A percentile compares a stretch with the other conserved stretches of the same genome.
These are phyloP conservation scores for Blastobotrys serpentis DNA, from an alignment of 1,139 yeast species.

Conservation along the genomic window DNA sequence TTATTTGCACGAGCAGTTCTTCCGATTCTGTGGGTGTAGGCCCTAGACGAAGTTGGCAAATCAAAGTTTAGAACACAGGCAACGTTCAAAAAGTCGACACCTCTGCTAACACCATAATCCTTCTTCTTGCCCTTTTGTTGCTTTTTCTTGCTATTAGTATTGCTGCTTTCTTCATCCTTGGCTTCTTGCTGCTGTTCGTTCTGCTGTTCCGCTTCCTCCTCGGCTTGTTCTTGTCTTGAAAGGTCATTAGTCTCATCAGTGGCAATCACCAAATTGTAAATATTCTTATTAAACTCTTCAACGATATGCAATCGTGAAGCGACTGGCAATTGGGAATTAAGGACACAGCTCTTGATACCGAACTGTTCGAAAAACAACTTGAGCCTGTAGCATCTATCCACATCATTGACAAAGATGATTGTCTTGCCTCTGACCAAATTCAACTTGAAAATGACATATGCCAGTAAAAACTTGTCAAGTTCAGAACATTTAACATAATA, in stretches of 20 bases:
- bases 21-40: conserved; percentile 93
- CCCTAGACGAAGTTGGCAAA: conserved; percentile 82
- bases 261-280: conserved; percentile 84
- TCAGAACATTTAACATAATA: conserved; percentile 85
- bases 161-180: conserved; percentile 19
- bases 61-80: conserved; percentile 97
- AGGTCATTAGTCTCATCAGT: conserved; percentile 64
- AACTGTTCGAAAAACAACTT: conserved; percentile 91
- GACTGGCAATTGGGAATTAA: conserved; percentile 89
- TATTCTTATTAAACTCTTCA: conserved; percentile 89
- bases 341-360: conserved; percentile 83
- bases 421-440: conserved; percentile 89
- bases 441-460: conserved; percentile 89
- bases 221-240: conserved; percentile 17
- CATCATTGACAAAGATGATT: conserved; percentile 84
- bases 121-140: conserved; percentile 34
- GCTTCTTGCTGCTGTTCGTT: conserved; percentile 20
- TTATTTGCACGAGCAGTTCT: conserved; percentile 98
- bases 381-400: conserved; percentile 92
- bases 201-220: conserved; percentile 24
- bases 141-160: conserved; percentile 26
- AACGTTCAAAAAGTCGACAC: conserved; percentile 94
- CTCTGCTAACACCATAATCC: conserved; percentile 95
- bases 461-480: conserved; percentile 84
- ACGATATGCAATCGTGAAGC: conserved; percentile 93